Evolutionary conservation across 2,329 filamentous ascomycete genomes (phyloP), one percentile per base, ranked within the genome.

Genomic region (Ambrosiella xylebori): DNA sequence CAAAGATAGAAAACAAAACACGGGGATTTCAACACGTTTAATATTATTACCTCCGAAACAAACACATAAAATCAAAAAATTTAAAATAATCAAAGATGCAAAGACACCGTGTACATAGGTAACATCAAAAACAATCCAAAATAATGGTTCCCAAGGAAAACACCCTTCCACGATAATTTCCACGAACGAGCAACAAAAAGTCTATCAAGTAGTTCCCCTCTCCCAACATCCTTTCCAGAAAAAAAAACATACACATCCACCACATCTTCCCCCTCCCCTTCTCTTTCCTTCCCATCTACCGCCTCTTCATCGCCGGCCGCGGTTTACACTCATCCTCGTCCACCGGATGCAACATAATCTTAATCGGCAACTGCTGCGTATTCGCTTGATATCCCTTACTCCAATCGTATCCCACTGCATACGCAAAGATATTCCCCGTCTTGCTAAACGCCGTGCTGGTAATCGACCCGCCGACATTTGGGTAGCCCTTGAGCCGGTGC

Each of bases 331-430:
- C 79, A 57, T 82, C 79, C 44, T 70, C 70, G 62, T 74, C 74
- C 11, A 94, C 80, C 1, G 86, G 83, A 68, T 94, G 87, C 68
- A 95, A 76, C 83, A 89, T 89, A 57, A 93, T 83, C 73, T 93
- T 93, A 70, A 81, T 86, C 7, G 86, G 81, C 61, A 81, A 82
- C 63, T 77, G 78, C 59, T 82, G 81, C 35, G 76, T 93, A 71
- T 97, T 97, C 63, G 76, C 80, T 63, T 86, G 81, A 73, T 91
- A 96, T 13, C 93, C 93, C 75, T 98, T 97, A 73, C 86, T 89
- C 93, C 93, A 98, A 73, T 98, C 93, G 70, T 98, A 98, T 68
- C 88, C 89, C 53, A 96, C 81, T 35, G 90, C 88, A 65, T 93
- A 93, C 13, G 87, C 87, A 67, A 93, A 93, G 66, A 91, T 88